Conservation (phyloP, 306 rosid genomes). For the Sesbania bispinosa region DNA sequence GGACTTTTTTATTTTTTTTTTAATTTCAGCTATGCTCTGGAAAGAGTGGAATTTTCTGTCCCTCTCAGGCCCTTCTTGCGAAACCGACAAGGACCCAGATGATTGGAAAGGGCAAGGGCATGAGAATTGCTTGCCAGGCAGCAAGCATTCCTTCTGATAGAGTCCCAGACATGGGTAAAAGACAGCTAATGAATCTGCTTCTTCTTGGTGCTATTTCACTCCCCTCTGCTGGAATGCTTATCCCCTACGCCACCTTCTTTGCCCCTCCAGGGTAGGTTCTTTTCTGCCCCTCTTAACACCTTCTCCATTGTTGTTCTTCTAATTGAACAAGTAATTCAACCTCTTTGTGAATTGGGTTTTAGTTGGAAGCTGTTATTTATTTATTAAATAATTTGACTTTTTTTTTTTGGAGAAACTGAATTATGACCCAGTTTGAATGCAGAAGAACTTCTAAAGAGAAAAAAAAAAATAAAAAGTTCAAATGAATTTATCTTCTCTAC, state of each 20-base stretch:
- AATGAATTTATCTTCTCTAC: no score
- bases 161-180: conserved; percentile 88
- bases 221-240: conserved; percentile 67
- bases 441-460: no score
- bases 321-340: not conserved
- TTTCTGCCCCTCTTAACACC: no score
- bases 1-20: no score
- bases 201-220: conserved; percentile 82
- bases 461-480: no score
- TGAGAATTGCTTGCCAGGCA: conserved; percentile 64
- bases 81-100: conserved; percentile 44
- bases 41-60: conserved; percentile 57
- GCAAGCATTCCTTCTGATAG: conserved; percentile 73
- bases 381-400: not conserved
- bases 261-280: conserved; percentile 80
- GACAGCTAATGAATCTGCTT: conserved; percentile 74
- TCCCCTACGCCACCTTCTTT: conserved; percentile 71
- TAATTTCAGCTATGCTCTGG: conserved; percentile 63
- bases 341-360: not conserved
- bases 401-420: not conserved
- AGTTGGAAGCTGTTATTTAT: not conserved
- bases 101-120: conserved; percentile 53
- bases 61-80: conserved; percentile 43
- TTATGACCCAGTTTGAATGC: no score
- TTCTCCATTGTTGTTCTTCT: not conserved